These are phyloP conservation scores for Lobosporangium transversale DNA, from an alignment of 192 early-diverging fungal species.

Conservation along the genomic window DNA sequence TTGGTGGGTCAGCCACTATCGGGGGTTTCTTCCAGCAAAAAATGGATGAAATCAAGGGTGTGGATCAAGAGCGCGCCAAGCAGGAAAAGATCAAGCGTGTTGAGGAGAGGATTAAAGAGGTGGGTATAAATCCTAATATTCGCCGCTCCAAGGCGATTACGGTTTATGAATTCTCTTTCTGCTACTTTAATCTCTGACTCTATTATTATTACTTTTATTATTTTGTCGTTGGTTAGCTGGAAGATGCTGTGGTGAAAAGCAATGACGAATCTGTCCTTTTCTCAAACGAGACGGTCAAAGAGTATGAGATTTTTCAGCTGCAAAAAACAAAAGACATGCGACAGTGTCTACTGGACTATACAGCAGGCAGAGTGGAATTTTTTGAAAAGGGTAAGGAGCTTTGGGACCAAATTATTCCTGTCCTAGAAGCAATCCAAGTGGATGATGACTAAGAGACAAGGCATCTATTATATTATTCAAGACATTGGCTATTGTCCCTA, in stretches of 20 bases:
- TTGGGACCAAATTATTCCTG: slow-evolving; percentile 89
- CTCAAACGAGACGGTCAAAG: slow-evolving; percentile 81
- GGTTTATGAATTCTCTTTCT: no score
- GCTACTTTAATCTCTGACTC: no score
- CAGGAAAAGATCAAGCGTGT: slow-evolving; percentile 84
- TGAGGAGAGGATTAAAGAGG: slow-evolving; percentile 75
- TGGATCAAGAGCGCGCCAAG: slow-evolving; percentile 83
- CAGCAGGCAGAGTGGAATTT: slow-evolving; percentile 85
- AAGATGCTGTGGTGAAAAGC: slow-evolving; percentile 83
- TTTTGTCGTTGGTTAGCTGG: slow-evolving; percentile 65
- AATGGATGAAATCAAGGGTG: slow-evolving; percentile 87
- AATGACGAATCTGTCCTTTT: slow-evolving; percentile 75
- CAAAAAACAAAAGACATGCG: slow-evolving; percentile 88
- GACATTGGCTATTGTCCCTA: not conserved
- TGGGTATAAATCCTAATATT: no score
- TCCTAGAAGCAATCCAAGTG: slow-evolving; percentile 72
- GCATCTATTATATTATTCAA: not conserved
- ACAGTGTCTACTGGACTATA: slow-evolving; percentile 76
- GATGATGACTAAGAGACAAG: slow-evolving; percentile 29
- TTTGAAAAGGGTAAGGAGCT: slow-evolving; percentile 77
- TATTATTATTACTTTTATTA: slow-evolving; percentile 6
- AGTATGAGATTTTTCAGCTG: slow-evolving; percentile 84
- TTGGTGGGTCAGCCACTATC: slow-evolving; percentile 64
- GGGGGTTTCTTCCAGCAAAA: slow-evolving; percentile 88
- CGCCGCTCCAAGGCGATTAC: no score